Evolutionary conservation across 2,329 filamentous ascomycete species (phyloP), one percentile per base, ranked within the genome.

Genomic region (Apiospora marii): DNA sequence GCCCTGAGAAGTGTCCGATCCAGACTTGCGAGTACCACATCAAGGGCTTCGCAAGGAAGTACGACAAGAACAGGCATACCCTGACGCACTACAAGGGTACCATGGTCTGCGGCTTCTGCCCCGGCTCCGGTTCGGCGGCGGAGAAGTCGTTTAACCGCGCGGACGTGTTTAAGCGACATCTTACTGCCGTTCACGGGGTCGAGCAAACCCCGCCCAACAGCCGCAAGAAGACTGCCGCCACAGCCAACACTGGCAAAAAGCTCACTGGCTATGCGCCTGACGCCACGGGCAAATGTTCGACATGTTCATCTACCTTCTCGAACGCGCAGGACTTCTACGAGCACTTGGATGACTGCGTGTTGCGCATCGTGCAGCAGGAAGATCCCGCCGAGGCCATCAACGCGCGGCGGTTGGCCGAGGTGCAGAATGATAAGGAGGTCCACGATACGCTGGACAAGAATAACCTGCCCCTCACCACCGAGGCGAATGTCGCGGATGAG

Each of bases 271-370:
- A 94, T 79, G 88, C 92, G 27, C 88, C 91, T 73, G 93, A 96
- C 78, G 92, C 93, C 44, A 96, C 95, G 19, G 96, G 95, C 83
- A 98, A 96, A 85, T 98, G 96, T 84, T 98, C 95, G 37, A 98
- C 95, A 69, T 99, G 96, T 84, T 94, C 93, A 19, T 90, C 92
- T 73, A 98, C 93, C 16, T 98, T 98, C 84, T 91, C 90, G 85
- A 98, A 94, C 79, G 95, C 95, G 6, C 96, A 98, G 82, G 96
- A 98, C 84, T 98, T 98, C 84, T 98, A 98, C 83, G 96, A 98
- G 88, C 96, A 98, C 88, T 87, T 98, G 80, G 96, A 93, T 78
- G 91, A 93, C 83, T 93, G 91, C 79, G 91, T 93, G 74, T 84
- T 93, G 75, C 90, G 90, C 80, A 92, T 92, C 78, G 91, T 93